Evolutionary conservation across 345 rosid species (phyloP).

Genomic region (Iberis pinnata): DNA sequence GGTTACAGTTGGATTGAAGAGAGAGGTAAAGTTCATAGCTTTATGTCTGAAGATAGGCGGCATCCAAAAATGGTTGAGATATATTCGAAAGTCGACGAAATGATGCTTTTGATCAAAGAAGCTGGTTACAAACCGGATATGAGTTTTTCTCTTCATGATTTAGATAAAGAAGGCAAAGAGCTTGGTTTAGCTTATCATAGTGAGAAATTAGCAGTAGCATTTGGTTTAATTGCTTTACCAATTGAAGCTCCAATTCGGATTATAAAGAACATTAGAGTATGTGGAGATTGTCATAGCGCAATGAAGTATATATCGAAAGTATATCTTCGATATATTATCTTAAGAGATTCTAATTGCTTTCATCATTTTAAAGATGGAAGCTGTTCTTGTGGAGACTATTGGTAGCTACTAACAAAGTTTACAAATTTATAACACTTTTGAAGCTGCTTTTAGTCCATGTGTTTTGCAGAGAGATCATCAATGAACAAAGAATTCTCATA

Average conservation of each 20-base stretch:
- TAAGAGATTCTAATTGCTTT: constrained; percentile 88
- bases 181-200: constrained; percentile 81
- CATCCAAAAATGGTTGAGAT: constrained; percentile 58
- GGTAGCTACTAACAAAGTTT: constrained; percentile 46
- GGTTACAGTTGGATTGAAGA: constrained; percentile 78
- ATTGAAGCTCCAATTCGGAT: constrained; percentile 60
- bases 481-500: constrained; percentile 14
- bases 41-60: constrained; percentile 67
- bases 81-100: constrained; percentile 64
- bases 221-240: constrained; percentile 56
- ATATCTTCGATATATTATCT: constrained; percentile 50
- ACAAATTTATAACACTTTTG: constrained; percentile 20
- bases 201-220: constrained; percentile 83
- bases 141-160: constrained; percentile 68
- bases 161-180: constrained; percentile 66
- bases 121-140: constrained; percentile 72
- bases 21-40: constrained; percentile 54
- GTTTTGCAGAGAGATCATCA: constrained; percentile 21
- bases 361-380: constrained; percentile 78
- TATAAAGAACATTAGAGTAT: constrained; percentile 83
- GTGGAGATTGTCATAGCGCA: constrained; percentile 88
- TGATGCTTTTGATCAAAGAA: constrained; percentile 54
- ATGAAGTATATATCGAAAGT: constrained; percentile 67
- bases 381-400: constrained; percentile 90
- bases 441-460: constrained; percentile 20